Conservation (phyloP, 805 yeast genomes). For the Cyberlindnera xylosilytica region DNA sequence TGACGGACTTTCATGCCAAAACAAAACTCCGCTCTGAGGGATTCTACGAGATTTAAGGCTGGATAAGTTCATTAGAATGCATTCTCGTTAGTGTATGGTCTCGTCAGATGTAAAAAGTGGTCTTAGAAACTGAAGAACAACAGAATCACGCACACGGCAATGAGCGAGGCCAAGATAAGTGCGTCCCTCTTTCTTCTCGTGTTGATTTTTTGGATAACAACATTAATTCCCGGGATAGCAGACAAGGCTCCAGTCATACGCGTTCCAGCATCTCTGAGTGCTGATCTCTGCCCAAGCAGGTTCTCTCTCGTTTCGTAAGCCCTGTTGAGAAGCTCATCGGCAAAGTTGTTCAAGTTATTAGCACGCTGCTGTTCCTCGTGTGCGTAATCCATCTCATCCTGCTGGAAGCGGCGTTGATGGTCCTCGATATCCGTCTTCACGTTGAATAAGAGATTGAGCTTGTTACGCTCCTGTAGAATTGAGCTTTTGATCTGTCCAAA, state of each 20-base stretch:
- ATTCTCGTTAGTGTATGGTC: not conserved
- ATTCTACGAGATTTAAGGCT: not conserved
- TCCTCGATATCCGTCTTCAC: constrained; percentile 79
- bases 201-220: constrained; percentile 72
- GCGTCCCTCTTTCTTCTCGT: constrained; percentile 88
- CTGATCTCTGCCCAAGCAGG: constrained; percentile 64
- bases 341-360: constrained; percentile 66
- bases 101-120: no score
- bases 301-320: constrained; percentile 91
- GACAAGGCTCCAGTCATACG: constrained; percentile 59
- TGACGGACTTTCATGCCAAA: no score
- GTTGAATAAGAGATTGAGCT: constrained; percentile 67
- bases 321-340: constrained; percentile 77
- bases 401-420: constrained; percentile 45
- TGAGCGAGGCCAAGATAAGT: constrained; percentile 71
- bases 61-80: not conserved
- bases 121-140: constrained; percentile 41
- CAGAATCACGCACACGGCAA: constrained; percentile 67
- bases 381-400: constrained; percentile 65
- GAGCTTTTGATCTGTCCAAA: constrained; percentile 55
- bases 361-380: constrained; percentile 73
- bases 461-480: constrained; percentile 71
- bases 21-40: no score
- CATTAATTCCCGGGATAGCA: constrained; percentile 47
- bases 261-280: constrained; percentile 60